phyloP scores from a whole-genome alignment of 768 basidiomycete species.

The Gelatoporia subvermispora region DNA sequence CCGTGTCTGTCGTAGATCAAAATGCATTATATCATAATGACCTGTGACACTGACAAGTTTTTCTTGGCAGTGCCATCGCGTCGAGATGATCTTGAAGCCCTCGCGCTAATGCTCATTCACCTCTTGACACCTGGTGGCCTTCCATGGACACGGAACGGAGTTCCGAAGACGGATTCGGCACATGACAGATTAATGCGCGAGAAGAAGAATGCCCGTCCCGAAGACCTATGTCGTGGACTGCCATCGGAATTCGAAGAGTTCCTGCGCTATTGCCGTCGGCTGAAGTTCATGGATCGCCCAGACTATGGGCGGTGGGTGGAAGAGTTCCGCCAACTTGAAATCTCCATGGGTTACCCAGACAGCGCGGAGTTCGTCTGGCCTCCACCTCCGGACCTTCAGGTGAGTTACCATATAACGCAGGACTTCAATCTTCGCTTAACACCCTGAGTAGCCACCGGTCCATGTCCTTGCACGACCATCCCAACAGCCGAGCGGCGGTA shows the following conservation, averaged over 20 bases:
- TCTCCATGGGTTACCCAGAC: slow-evolving; percentile 51
- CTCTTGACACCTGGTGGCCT: slow-evolving; percentile 72
- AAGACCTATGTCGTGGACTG: slow-evolving; percentile 63
- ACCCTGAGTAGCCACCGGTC: slow-evolving; percentile 12
- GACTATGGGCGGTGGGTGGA: slow-evolving; percentile 63
- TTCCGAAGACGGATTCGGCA: slow-evolving; percentile 63
- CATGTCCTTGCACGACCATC: slow-evolving; percentile 9
- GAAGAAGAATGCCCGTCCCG: slow-evolving; percentile 56
- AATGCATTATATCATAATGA: too few relatives aligned
- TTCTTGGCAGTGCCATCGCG: slow-evolving; percentile 64
- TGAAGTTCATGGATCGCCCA: slow-evolving; percentile 64
- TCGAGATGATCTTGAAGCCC: slow-evolving; percentile 74
- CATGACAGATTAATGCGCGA: slow-evolving; percentile 62
- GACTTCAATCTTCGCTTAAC: background rate
- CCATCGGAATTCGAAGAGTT: slow-evolving; percentile 76
- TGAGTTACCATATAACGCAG: slow-evolving; percentile 8
- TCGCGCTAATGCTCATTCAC: slow-evolving; percentile 76
- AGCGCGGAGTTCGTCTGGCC: slow-evolving; percentile 72
- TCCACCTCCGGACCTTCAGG: slow-evolving; percentile 32
- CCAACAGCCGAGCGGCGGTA: slow-evolving; percentile 12
- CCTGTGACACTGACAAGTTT: too few relatives aligned
- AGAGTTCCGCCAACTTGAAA: slow-evolving; percentile 60
- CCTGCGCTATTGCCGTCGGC: slow-evolving; percentile 61
- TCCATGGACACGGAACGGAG: slow-evolving; percentile 75
- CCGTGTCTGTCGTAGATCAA: too few relatives aligned